Base-by-base conservation (phyloP, 805 yeast species). In the Nakazawaea siamensis region DNA sequence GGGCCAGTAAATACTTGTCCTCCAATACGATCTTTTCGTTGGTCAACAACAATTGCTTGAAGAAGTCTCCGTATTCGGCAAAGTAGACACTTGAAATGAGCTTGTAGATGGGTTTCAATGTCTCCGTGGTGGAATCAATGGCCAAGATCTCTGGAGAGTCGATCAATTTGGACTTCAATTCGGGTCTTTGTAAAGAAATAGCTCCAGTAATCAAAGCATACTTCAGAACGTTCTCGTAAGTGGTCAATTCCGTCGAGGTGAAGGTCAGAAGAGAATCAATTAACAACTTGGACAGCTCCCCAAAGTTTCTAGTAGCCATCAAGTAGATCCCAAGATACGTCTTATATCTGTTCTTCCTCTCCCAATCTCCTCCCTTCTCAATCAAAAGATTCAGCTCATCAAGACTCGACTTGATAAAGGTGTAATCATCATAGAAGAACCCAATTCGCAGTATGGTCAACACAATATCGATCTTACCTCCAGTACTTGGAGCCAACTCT, bases 321-420 rank as follows among this genome's bases (percentile, higher is more conserved):
- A 73, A 63, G 54, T 85, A 84, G 32, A 92, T 68, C 16, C 98
- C 98, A 39, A 73, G 61, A 59, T 92, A 92, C 5, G 97, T 84
- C 64, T 92, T 92, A 67, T 74, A 86, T 47, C 96, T 67, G 62
- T 92, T 92, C 51, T 95, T 78, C 59, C 98, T 83, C 62, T 92
- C 98, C 98, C 98, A 92, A 57, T 92, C 98, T 43, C 98, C 98
- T 37, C 97, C 98, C 51, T 86, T 83, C 50, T 90, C 97, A 50
- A 92, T 86, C 54, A 85, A 69, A 17, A 63, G 51, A 51, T 81
- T 76, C 14, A 80, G 76, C 46, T 77, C 77, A 37, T 80, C 90
- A 44, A 92, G 69, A 50, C 80, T 79, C 47, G 76, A 75, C 40
- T 78, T 71, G 29, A 82, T 80, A 44, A 73, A 74, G 5, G 62